Conservation (phyloP, 108 stramenopile species). For the Discostella stelligeroides region DNA sequence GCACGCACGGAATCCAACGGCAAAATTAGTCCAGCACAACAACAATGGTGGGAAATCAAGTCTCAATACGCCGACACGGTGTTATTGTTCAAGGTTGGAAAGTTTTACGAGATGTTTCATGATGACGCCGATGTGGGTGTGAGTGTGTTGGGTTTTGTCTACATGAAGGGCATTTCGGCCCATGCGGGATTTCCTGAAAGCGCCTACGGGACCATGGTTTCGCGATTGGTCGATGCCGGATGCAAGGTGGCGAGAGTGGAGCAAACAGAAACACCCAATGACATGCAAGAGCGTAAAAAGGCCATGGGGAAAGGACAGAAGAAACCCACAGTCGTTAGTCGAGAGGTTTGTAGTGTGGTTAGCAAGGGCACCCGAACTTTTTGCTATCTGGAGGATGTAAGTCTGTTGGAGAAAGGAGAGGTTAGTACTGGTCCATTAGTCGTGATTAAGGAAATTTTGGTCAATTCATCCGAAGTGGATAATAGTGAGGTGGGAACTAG, state of each 20-base stretch:
- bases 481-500: conserved; percentile 45
- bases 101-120: conserved; percentile 94
- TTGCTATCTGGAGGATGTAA: conserved; percentile 88
- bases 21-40: conserved; percentile 86
- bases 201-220: conserved; percentile 86
- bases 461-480: conserved; percentile 16
- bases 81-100: conserved; percentile 98
- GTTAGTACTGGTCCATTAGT: conserved; percentile 69
- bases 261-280: conserved; percentile 98
- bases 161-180: conserved; percentile 97
- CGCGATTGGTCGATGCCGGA: conserved; percentile 89
- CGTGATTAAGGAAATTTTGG: conserved; percentile 74
- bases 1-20: conserved; percentile 27
- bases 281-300: conserved; percentile 83
- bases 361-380: conserved; percentile 93
- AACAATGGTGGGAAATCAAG: conserved; percentile 99
- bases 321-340: conserved; percentile 88
- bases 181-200: conserved; percentile 98
- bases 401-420: conserved; percentile 44
- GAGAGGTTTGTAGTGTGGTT: conserved; percentile 93
- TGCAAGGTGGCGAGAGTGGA: conserved; percentile 98
- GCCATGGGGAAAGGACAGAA: conserved; percentile 51
- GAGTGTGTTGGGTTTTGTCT: conserved; percentile 79
- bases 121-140: conserved; percentile 98
- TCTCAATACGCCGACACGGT: conserved; percentile 94